These are phyloP conservation scores for Hemileia vastatrix DNA, from an alignment of 1,284 basidiomycete genomes.

Conservation along the genomic window DNA sequence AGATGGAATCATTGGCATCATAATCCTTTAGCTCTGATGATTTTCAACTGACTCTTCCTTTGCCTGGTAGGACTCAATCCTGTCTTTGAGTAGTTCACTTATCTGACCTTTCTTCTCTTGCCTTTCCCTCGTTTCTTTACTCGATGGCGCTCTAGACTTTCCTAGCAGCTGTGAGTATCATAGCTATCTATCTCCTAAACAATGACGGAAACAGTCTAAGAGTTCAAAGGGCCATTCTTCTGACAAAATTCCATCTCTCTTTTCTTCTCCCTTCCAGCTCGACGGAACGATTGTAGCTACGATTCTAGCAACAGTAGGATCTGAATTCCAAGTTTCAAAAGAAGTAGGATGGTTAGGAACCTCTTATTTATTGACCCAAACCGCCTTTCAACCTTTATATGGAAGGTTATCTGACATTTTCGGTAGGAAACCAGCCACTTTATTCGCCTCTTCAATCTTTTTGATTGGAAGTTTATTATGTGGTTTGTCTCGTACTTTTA, in stretches of 20 bases:
- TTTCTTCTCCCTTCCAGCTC: conserved; percentile 31
- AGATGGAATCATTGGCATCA: too few relatives aligned
- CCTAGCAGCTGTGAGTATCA: too few relatives aligned
- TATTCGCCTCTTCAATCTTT: conserved; percentile 31
- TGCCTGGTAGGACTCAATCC: too few relatives aligned
- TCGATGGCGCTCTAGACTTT: too few relatives aligned
- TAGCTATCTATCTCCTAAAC: too few relatives aligned
- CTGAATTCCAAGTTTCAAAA: conserved; percentile 40
- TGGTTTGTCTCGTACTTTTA: conserved; percentile 37
- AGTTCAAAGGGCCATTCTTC: too few relatives aligned
- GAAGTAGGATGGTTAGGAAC: conserved; percentile 41
- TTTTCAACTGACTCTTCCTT: too few relatives aligned
- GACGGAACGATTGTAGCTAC: conserved; percentile 42
- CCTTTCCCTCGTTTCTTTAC: too few relatives aligned
- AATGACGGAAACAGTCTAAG: too few relatives aligned
- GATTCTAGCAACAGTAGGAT: conserved; percentile 37
- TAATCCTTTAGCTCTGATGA: too few relatives aligned
- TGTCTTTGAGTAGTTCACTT: too few relatives aligned
- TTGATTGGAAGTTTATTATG: conserved; percentile 29
- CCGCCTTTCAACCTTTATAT: conserved; percentile 2
- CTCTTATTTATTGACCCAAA: conserved; percentile 41
- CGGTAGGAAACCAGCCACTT: conserved; percentile 29
- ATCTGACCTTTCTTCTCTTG: too few relatives aligned
- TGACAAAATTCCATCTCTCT: conserved; percentile 17
- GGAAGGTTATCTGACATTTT: conserved; percentile 32